phyloP scores from a whole-genome alignment of 2,329 filamentous ascomycete species.

The Byssochlamys sp. region DNA sequence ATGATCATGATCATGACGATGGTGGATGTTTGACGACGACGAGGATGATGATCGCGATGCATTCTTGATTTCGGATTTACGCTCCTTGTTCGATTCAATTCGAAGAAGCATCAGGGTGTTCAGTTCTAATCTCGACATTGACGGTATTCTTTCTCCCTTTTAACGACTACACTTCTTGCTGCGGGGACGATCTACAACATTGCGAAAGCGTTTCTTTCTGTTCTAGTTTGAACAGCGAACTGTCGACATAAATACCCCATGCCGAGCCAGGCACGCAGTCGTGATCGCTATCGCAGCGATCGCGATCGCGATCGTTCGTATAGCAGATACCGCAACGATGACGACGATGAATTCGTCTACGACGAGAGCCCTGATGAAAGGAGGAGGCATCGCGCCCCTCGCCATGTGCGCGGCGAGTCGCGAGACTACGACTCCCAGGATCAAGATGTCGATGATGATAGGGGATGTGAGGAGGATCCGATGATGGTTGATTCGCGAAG shows the following conservation, averaged over 20 bases:
- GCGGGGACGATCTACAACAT: no score
- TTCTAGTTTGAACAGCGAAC: background rate
- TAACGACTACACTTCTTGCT: no score
- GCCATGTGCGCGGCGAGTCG: slow-evolving; percentile 13
- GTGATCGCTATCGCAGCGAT: slow-evolving; percentile 19
- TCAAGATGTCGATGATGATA: slow-evolving; percentile 11
- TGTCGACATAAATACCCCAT: slow-evolving; percentile 13
- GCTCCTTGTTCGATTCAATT: no score
- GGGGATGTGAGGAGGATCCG: slow-evolving; percentile 10
- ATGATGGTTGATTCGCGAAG: slow-evolving; percentile 5
- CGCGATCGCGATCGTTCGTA: slow-evolving; percentile 12
- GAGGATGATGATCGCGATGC: no score
- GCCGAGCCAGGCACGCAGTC: slow-evolving; percentile 24
- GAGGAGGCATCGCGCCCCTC: slow-evolving; percentile 4
- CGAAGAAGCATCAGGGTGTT: no score
- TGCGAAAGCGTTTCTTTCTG: background rate
- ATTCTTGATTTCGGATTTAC: no score
- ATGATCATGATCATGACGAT: no score
- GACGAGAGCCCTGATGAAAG: slow-evolving; percentile 4
- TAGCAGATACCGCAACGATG: background rate
- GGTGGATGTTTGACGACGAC: no score
- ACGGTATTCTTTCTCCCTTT: no score
- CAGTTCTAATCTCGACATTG: no score
- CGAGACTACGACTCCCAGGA: slow-evolving; percentile 12
- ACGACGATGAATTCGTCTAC: slow-evolving; percentile 1